Conservation (phyloP, 257 asterid genomes). For the Gentiana macrophylla region DNA sequence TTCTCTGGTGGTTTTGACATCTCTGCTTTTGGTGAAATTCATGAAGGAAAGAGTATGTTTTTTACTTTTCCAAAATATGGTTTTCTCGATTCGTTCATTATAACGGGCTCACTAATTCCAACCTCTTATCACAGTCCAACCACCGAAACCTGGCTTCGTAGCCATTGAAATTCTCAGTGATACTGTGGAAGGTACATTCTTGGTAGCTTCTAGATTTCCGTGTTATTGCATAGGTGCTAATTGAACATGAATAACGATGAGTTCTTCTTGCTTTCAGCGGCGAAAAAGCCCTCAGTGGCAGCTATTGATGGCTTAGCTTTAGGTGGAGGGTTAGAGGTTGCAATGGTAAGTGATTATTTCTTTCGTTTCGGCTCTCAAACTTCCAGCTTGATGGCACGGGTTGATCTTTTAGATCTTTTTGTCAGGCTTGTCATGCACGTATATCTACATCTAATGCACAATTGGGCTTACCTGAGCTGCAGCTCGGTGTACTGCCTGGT, state of each 20-base stretch:
- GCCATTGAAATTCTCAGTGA: conserved; percentile 75
- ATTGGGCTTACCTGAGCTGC: conserved; percentile 94
- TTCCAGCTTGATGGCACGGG: conserved; percentile 1
- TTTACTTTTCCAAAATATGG: conserved; percentile 1
- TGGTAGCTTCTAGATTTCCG: background rate
- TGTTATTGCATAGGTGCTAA: background rate
- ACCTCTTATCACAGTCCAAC: conserved; percentile 40
- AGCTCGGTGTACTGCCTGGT: conserved; percentile 95
- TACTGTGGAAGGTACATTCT: conserved; percentile 54
- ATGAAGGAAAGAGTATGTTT: conserved; percentile 51
- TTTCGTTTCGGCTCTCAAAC: background rate
- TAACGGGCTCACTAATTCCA: conserved; percentile 20
- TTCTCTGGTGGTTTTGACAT: conserved; percentile 96
- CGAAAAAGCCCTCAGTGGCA: conserved; percentile 87
- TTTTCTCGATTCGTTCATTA: conserved; percentile 1
- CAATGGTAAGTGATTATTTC: conserved; percentile 52
- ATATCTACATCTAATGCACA: conserved; percentile 75
- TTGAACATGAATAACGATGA: background rate
- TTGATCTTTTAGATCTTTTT: conserved; percentile 15
- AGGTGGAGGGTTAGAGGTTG: conserved; percentile 98
- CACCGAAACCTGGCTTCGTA: conserved; percentile 81
- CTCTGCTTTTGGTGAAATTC: conserved; percentile 63
- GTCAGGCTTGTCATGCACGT: conserved; percentile 97
- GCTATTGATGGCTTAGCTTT: conserved; percentile 97
- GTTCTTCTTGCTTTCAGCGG: conserved; percentile 30